phyloP scores from a whole-genome alignment of 2,329 filamentous ascomycete species.

The Monilinia aucupariae region DNA sequence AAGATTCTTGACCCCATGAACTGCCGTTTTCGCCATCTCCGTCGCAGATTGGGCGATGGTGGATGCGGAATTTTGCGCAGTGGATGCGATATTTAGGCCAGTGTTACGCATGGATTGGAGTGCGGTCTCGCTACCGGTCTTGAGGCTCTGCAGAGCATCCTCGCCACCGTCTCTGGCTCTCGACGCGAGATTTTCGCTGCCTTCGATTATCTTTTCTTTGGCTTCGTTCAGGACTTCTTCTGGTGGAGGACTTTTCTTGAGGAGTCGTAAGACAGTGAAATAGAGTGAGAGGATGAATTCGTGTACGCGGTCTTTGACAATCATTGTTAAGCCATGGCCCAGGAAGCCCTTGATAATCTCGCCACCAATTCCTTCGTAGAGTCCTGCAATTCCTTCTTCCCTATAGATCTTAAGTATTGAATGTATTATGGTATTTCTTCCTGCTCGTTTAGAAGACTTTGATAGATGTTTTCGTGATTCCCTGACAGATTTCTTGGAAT shows the following conservation, averaged over 20 bases:
- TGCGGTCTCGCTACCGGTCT: background rate
- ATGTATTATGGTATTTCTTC: conserved; percentile 52
- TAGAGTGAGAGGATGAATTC: conserved; percentile 66
- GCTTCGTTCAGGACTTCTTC: conserved; percentile 39
- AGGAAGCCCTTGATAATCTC: conserved; percentile 82
- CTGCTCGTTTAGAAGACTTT: conserved; percentile 29
- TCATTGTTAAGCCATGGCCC: conserved; percentile 79
- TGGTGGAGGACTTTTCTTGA: conserved; percentile 42
- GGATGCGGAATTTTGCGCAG: background rate
- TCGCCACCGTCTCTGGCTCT: conserved; percentile 24
- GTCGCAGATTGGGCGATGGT: background rate
- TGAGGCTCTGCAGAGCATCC: conserved; percentile 15
- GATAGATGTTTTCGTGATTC: background rate
- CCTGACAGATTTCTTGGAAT: conserved; percentile 23
- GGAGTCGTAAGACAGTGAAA: conserved; percentile 52
- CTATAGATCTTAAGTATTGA: conserved; percentile 54
- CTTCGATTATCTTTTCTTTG: conserved; percentile 21
- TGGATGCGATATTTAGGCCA: background rate
- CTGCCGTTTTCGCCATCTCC: background rate
- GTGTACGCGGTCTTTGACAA: conserved; percentile 76
- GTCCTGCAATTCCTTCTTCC: conserved; percentile 59
- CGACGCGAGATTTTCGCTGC: conserved; percentile 18
- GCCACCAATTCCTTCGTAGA: conserved; percentile 72
- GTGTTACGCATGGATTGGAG: background rate
- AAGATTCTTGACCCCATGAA: background rate